Conservation (phyloP, 176 grass and related monocot genomes). For the Luzula sylvatica region DNA sequence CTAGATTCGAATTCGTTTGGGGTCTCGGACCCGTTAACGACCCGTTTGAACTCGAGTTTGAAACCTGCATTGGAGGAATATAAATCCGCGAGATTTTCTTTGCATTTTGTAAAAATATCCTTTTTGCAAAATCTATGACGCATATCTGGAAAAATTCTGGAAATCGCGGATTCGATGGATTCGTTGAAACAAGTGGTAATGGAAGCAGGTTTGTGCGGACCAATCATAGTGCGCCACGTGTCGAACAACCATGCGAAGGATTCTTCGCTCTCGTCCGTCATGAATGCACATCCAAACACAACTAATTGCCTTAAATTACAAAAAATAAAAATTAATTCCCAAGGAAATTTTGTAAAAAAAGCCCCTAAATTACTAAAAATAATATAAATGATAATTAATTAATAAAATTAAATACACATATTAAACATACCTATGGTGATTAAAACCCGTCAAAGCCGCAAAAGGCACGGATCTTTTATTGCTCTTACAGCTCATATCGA, state of each 20-base stretch:
- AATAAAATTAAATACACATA: too few relatives aligned
- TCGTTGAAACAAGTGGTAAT: conserved; percentile 33
- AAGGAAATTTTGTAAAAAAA: neutral
- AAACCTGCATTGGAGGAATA: conserved; percentile 32
- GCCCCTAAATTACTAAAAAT: neutral
- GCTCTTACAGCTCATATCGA: conserved; percentile 52
- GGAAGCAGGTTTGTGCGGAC: conserved; percentile 26
- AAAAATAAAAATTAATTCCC: neutral
- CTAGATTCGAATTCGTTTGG: conserved; percentile 37
- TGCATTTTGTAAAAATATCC: conserved; percentile 42
- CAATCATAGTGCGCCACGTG: conserved; percentile 46
- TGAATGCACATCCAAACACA: conserved; percentile 47
- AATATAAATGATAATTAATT: too few relatives aligned
- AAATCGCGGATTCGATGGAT: conserved; percentile 20
- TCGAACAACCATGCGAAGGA: conserved; percentile 52
- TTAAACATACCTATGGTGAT: conserved; percentile 45
- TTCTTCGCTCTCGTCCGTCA: conserved; percentile 47
- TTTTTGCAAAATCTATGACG: conserved; percentile 36
- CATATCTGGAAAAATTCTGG: conserved; percentile 29
- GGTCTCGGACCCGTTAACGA: conserved; percentile 33
- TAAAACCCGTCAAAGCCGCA: conserved; percentile 38
- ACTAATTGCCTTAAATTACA: conserved; percentile 13
- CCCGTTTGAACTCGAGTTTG: conserved; percentile 41
- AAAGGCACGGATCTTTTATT: conserved; percentile 35
- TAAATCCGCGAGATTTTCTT: conserved; percentile 27